phyloP scores from a whole-genome alignment of 257 asterid genomes.

The Sherardia arvensis region DNA sequence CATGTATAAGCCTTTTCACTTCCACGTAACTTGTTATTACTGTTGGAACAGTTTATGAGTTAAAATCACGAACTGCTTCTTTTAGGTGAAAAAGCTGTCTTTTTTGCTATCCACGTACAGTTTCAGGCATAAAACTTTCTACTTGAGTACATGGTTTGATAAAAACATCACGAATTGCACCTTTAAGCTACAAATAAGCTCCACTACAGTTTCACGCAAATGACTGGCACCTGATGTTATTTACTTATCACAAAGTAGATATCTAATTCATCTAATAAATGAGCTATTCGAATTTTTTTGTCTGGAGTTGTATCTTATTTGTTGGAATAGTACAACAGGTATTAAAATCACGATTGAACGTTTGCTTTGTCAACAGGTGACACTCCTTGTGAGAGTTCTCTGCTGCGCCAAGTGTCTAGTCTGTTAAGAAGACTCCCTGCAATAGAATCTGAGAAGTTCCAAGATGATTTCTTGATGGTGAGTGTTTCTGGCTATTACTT shows the following conservation, averaged over 20 bases:
- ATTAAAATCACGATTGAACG: constrained; percentile 1
- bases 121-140: no score
- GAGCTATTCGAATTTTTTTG: background rate
- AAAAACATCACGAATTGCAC: no score
- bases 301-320: background rate
- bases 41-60: background rate
- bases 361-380: constrained; percentile 52
- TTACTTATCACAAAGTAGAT: background rate
- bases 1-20: background rate
- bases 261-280: no score
- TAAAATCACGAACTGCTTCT: background rate
- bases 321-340: background rate
- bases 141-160: no score
- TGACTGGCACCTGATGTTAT: background rate
- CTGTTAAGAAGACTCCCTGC: constrained; percentile 91
- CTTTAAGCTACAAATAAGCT: no score
- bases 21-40: no score
- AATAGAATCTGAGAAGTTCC: constrained; percentile 76
- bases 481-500: constrained; percentile 17
- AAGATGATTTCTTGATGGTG: constrained; percentile 93
- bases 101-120: no score
- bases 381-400: constrained; percentile 63
- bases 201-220: background rate
- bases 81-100: background rate
- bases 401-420: constrained; percentile 89